Base-by-base conservation (phyloP, 2,329 filamentous ascomycete species). In the Alternaria postmessia region DNA sequence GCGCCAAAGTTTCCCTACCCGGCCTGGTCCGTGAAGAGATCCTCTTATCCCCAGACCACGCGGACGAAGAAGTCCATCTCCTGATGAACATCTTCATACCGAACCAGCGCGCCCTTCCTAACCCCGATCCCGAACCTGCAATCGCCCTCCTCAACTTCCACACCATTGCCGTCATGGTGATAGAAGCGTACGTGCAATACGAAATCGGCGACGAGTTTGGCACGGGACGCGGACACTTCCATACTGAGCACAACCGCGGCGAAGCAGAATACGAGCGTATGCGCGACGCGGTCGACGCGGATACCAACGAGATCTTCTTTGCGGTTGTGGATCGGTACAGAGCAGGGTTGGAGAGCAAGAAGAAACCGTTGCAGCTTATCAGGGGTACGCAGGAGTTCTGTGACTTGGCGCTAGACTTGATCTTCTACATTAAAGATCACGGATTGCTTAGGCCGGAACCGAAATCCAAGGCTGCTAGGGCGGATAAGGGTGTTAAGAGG, bases 1-100 rank as follows among this genome's bases (percentile, higher is more conserved):
- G 38, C 51, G 63, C 79, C 65, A 66, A 76, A 68, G 51, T 79
- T 51, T 74, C 80, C 62, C 52, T 79, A 66, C 71, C 80, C 64
- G 63, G 78, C 66, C 56, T 82, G 66, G 38, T 78, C 54, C 61
- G 75, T 66, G 69, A 78, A 71, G 60, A 65, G n/a, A 38, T 78
- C 3, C 39, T 69, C 4, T 68, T 78, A 1, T 67, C 66, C 0
- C 58, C 64, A 8, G 74, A 77, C 47, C 69, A 75, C 41, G 26
- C 58, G 0, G 49, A 54, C 0, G 64, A 73, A 43, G 73, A 77
- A 59, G 59, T 66, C 22, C 62, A 70, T 22, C 65, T 78, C 7
- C 57, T 78, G 14, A 20, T 66, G n/a, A 18, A 68, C 26, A 32
- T 77, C 12, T 78, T 78, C 64, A 58, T 78, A 3, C 73, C 73